Percentiles rank a stretch among this genome's conserved stretches.
Conservation (phyloP, 257 asterid species). For the Ilex asprella region DNA sequence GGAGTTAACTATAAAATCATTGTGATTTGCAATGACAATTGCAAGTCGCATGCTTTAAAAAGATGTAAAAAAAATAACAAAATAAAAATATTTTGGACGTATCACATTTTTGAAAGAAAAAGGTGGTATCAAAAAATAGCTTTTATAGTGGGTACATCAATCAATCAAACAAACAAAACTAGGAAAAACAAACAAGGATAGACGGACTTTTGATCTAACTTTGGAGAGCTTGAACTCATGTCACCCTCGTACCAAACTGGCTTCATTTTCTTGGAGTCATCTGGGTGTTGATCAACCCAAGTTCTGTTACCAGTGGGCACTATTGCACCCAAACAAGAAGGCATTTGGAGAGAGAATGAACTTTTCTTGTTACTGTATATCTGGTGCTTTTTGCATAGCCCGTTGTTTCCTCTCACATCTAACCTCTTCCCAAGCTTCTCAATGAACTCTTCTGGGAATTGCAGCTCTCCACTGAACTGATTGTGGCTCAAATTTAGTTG, state of each 20-base stretch:
- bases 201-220: slow-evolving; percentile 12
- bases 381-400: slow-evolving; percentile 26
- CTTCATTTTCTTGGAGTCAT: slow-evolving; percentile 17
- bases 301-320: slow-evolving; percentile 25
- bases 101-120: too few species aligned
- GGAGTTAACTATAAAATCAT: too few species aligned
- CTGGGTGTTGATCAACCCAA: slow-evolving; percentile 12
- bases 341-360: slow-evolving; percentile 19
- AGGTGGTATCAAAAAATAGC: not conserved
- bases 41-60: too few species aligned
- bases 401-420: slow-evolving; percentile 45
- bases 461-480: slow-evolving; percentile 40
- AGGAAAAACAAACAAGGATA: slow-evolving; percentile 9
- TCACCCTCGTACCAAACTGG: slow-evolving; percentile 21
- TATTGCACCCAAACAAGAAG: slow-evolving; percentile 18
- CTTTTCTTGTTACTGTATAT: slow-evolving; percentile 4
- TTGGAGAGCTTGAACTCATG: slow-evolving; percentile 10
- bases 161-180: slow-evolving; percentile 15
- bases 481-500: slow-evolving; percentile 46
- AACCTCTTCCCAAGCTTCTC: slow-evolving; percentile 43
- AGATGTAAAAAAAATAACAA: too few species aligned
- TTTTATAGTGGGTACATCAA: slow-evolving; percentile 1
- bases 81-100: too few species aligned
- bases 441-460: slow-evolving; percentile 30
- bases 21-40: too few species aligned